Conservation (phyloP, 2,329 filamentous ascomycete genomes). For the Trichoderma harzianum region DNA sequence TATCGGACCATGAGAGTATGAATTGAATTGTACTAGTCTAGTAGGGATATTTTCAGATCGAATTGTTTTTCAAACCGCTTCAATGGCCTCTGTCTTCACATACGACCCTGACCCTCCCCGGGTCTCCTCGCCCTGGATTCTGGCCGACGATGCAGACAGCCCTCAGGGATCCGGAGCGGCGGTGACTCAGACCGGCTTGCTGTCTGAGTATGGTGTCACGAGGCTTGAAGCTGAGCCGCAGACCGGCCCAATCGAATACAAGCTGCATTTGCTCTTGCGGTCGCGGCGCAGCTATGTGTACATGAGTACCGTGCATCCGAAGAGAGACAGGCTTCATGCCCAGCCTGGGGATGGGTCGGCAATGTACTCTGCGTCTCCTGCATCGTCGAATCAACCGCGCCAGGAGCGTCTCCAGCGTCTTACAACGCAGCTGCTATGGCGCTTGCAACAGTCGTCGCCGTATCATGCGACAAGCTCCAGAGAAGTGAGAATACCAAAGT, state of each 20-base stretch:
- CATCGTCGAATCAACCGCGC: slow-evolving; percentile 62
- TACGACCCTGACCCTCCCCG: slow-evolving; percentile 84
- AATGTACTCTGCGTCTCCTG: slow-evolving; percentile 25
- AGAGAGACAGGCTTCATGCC: slow-evolving; percentile 5
- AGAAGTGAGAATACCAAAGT: slow-evolving; percentile 68
- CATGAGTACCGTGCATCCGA: slow-evolving; percentile 56
- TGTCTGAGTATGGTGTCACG: slow-evolving; percentile 63
- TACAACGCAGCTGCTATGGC: slow-evolving; percentile 92
- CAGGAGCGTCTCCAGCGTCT: slow-evolving; percentile 85
- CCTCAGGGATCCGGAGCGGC: slow-evolving; percentile 30
- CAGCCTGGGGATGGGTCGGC: slow-evolving; percentile 7
- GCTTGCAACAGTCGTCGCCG: slow-evolving; percentile 89
- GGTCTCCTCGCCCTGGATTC: slow-evolving; percentile 87
- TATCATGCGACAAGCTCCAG: slow-evolving; percentile 79
- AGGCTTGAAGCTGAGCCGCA: slow-evolving; percentile 88
- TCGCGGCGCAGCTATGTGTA: slow-evolving; percentile 70
- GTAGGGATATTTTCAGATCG: background rate
- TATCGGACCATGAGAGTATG: background rate
- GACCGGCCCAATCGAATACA: slow-evolving; percentile 93
- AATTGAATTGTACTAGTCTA: background rate
- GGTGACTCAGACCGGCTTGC: slow-evolving; percentile 33
- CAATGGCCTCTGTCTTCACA: slow-evolving; percentile 93
- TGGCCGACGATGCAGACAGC: slow-evolving; percentile 45
- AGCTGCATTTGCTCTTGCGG: slow-evolving; percentile 82
- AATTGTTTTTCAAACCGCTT: background rate